A percentile compares a stretch with the other conserved stretches of the same genome.
Evolutionary conservation across 2,329 filamentous ascomycete genomes (phyloP).

Genomic region (Penicillium sp.): DNA sequence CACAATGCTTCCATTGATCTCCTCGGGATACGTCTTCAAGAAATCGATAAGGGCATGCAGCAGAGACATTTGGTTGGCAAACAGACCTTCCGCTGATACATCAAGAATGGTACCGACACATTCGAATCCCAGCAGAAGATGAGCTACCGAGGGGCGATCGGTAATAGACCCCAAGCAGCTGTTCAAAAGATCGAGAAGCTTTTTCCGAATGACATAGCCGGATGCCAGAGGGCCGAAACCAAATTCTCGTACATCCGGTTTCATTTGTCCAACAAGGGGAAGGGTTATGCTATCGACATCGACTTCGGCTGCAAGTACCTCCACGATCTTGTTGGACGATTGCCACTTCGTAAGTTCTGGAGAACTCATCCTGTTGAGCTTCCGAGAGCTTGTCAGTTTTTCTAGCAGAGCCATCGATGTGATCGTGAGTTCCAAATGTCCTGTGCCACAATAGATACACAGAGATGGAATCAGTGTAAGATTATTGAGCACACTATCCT

Average conservation of each 20-base stretch:
- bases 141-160: slow-evolving; percentile 81
- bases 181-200: slow-evolving; percentile 82
- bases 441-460: slow-evolving; percentile 82
- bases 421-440: slow-evolving; percentile 77
- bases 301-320: slow-evolving; percentile 79
- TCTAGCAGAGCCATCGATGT: slow-evolving; percentile 80
- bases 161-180: slow-evolving; percentile 74
- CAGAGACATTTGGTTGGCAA: slow-evolving; percentile 71
- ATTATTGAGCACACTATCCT: slow-evolving; percentile 84
- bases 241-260: slow-evolving; percentile 67
- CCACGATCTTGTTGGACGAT: slow-evolving; percentile 80
- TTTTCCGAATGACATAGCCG: slow-evolving; percentile 78
- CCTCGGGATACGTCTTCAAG: slow-evolving; percentile 68
- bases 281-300: slow-evolving; percentile 78
- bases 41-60: slow-evolving; percentile 80
- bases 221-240: slow-evolving; percentile 68
- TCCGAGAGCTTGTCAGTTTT: slow-evolving; percentile 80
- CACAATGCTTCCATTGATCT: slow-evolving; percentile 60
- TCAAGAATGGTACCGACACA: slow-evolving; percentile 72
- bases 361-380: slow-evolving; percentile 70
- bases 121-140: slow-evolving; percentile 84
- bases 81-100: slow-evolving; percentile 68
- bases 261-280: slow-evolving; percentile 69
- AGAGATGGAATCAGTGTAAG: slow-evolving; percentile 77
- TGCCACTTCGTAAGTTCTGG: slow-evolving; percentile 62